Base-by-base conservation (phyloP, 2,329 filamentous ascomycete genomes). In the Pseudogymnoascus sp. region DNA sequence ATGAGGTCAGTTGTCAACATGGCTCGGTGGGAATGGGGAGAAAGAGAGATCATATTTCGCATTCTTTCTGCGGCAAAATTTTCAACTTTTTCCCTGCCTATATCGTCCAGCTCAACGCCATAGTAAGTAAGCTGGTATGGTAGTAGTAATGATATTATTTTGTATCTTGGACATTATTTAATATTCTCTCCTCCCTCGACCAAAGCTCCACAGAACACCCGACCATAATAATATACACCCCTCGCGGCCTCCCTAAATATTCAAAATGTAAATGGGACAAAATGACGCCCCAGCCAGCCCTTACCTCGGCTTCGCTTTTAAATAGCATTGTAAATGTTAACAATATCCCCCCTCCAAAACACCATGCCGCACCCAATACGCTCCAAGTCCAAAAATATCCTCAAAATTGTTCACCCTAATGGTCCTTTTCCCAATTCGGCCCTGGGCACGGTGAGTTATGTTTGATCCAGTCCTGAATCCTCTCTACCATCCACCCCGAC, bases 401-500 rank as follows among this genome's bases (percentile, higher is more conserved):
- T 13, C 12, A 15, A 25, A 15, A 48, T n/a, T 7, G 17, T 4
- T 9, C 6, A 13, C 27, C n/a, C n/a, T 55, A 55, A 55, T 55
- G 48, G 4, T 55, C 48, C 9, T n/a, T n/a, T 9, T 55, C 48
- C 48, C 48, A 55, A 2, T 55, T 55, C n/a, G 48, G 48, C 5
- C 48, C 29, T 5, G 8, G 5, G 8, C 48, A 55, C 48, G 48
- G 29, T 6, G 48, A 55, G 15, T 55, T 55, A 1, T 33, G 48
- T 8, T 55, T 13, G n/a, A 60, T 39, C 31, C 41, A 60, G 2
- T 55, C 17, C 21, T 63, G 41, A 10, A 63, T 63, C 33, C 42
- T 61, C 5, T 51, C 58, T n/a, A 63, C 31, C 39, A 61, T 5
- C 31, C 41, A 63, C 13, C 61, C 61, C 9, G 58, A 65, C 51